Evolutionary conservation across 129 eudicot species (phyloP).

Genomic region (Rutidosis leptorrhynchoides): DNA sequence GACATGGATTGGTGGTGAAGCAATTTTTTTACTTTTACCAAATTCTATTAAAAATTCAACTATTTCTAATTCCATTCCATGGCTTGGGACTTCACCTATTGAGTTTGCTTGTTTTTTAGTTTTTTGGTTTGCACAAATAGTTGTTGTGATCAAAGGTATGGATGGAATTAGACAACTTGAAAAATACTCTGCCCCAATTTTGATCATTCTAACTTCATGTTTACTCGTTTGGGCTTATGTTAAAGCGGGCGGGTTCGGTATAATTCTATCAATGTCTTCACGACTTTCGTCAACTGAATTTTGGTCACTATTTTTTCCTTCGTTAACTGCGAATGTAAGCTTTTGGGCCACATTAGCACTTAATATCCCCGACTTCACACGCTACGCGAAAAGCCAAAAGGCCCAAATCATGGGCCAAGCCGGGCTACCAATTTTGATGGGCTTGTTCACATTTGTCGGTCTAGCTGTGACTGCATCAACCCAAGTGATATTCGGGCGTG

Average conservation of each 20-base stretch:
- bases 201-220: slow-evolving; percentile 57
- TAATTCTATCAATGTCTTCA: slow-evolving; percentile 57
- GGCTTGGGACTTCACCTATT: slow-evolving; percentile 89
- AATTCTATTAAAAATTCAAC: slow-evolving; percentile 41
- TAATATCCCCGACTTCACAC: slow-evolving; percentile 90
- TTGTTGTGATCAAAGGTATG: slow-evolving; percentile 69
- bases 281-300: slow-evolving; percentile 58
- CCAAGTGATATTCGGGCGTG: slow-evolving; percentile 62
- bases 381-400: slow-evolving; percentile 64
- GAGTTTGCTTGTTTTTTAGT: slow-evolving; percentile 76
- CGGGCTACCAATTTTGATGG: slow-evolving; percentile 90
- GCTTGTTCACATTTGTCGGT: slow-evolving; percentile 84
- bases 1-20: slow-evolving; percentile 97
- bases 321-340: slow-evolving; percentile 84
- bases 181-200: slow-evolving; percentile 81
- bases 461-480: slow-evolving; percentile 92
- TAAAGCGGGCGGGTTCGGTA: slow-evolving; percentile 72
- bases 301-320: slow-evolving; percentile 84
- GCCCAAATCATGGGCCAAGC: slow-evolving; percentile 84
- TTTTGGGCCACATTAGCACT: slow-evolving; percentile 92
- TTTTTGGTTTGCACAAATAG: slow-evolving; percentile 73
- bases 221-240: slow-evolving; percentile 75
- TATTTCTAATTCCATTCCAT: slow-evolving; percentile 40
- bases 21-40: slow-evolving; percentile 69
- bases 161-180: slow-evolving; percentile 77